Conservation (phyloP, 129 eudicot genomes). For the Deinandra increscens region DNA sequence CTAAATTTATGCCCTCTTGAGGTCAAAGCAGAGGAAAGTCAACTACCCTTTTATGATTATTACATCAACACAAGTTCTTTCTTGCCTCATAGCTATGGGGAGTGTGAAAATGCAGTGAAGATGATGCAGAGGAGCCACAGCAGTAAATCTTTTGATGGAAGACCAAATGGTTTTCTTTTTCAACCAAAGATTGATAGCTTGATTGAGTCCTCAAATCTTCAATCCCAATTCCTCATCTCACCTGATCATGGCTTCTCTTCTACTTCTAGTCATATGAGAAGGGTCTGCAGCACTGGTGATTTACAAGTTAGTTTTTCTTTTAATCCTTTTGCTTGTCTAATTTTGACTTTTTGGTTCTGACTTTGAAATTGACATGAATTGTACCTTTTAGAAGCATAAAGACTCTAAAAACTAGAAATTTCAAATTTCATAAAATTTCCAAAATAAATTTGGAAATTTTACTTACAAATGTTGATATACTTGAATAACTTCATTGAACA, state of each 20-base stretch:
- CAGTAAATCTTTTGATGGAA: constrained; percentile 61
- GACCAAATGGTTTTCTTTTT: constrained; percentile 37
- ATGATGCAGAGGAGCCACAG: constrained; percentile 83
- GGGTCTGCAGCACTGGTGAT: constrained; percentile 91
- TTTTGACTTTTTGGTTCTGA: constrained; percentile 5
- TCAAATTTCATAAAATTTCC: too few species aligned
- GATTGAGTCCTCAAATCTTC: constrained; percentile 48
- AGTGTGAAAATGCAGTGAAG: constrained; percentile 41
- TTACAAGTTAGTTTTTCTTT: constrained; percentile 74
- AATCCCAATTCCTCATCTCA: constrained; percentile 34
- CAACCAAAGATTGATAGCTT: constrained; percentile 46
- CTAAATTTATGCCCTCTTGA: constrained; percentile 31
- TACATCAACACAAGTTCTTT: constrained; percentile 26
- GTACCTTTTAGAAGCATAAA: too few species aligned
- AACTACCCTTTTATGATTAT: constrained; percentile 39
- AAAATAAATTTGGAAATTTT: too few species aligned
- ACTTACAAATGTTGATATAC: too few species aligned
- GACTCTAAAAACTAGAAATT: too few species aligned
- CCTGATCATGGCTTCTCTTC: constrained; percentile 45
- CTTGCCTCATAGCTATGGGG: constrained; percentile 42
- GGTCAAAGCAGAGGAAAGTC: constrained; percentile 70
- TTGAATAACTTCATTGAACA: neutral
- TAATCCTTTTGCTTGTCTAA: neutral
- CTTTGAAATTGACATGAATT: too few species aligned
- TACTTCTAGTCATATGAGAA: constrained; percentile 62